phyloP scores from a whole-genome alignment of 208 protist species.

The Vickermania ingenoplastis region DNA sequence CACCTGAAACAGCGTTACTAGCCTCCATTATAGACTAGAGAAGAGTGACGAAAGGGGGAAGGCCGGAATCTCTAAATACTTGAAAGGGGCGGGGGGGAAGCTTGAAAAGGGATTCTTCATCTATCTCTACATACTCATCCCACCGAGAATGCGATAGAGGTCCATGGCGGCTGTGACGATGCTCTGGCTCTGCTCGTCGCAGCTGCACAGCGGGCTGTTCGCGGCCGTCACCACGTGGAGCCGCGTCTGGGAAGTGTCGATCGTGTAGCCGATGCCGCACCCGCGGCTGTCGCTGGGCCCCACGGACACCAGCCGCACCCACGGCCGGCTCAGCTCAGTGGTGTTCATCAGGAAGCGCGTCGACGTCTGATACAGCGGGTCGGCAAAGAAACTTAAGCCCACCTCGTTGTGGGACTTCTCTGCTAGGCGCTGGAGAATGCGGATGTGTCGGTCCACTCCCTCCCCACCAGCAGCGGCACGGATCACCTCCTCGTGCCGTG shows the following conservation, averaged over 20 bases:
- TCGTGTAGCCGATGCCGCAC: slow-evolving; percentile 89
- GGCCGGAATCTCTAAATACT: too few species aligned
- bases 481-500: slow-evolving; percentile 35
- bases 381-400: slow-evolving; percentile 73
- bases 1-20: too few species aligned
- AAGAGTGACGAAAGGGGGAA: too few species aligned
- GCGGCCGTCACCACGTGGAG: slow-evolving; percentile 79
- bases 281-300: slow-evolving; percentile 79
- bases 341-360: slow-evolving; percentile 48
- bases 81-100: too few species aligned
- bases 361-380: slow-evolving; percentile 45
- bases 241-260: slow-evolving; percentile 76
- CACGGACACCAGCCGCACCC: slow-evolving; percentile 73
- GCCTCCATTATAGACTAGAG: too few species aligned
- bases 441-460: slow-evolving; percentile 87
- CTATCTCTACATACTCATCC: too few species aligned
- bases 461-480: slow-evolving; percentile 50
- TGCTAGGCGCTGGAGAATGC: slow-evolving; percentile 72
- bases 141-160: background rate
- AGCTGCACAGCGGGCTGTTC: slow-evolving; percentile 62
- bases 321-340: slow-evolving; percentile 55
- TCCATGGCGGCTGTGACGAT: background rate
- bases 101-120: too few species aligned
- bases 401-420: slow-evolving; percentile 45
- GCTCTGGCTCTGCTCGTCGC: slow-evolving; percentile 11